Base-by-base conservation (phyloP, 2,329 filamentous ascomycete species). In the Daldinia sp. region DNA sequence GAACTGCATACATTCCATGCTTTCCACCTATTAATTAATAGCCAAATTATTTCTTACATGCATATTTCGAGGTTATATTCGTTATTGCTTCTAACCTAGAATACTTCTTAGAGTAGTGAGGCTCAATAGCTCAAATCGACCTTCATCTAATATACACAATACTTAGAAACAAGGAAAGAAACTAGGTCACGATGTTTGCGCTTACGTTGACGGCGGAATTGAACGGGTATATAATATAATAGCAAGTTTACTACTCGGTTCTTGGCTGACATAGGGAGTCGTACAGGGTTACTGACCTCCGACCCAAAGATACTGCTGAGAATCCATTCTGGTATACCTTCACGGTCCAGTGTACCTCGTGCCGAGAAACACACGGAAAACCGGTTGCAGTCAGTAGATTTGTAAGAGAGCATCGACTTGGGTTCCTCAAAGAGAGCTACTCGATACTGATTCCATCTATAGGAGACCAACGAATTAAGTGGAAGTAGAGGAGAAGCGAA, bases 261-360 rank as follows among this genome's bases (percentile, higher is more conserved):
- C 45, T 43, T 10, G 49, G 32, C 23, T 48, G 51, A 58, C 57
- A 43, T 53, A 29, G 29, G 8, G 27, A 35, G 57, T 41, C 27
- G 23, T 56, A 58, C 72, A 98, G 95, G 45, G 93, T 99, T 63
- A 97, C 93, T 63, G 91, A 95, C 73, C 87, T 99, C 70, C 89
- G 89, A 58, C 95, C 95, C 6, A 83, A 89, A 70, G 95, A 99
- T 77, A 93, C 89, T 5, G 82, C 89, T 71, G 91, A 92, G 15
- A 86, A 85, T 61, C 92, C 93, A 3, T 99, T 97, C 81, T 96
- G 90, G 85, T 99, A 97, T 81, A 97, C 92, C 51, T 98, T 99
- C 86, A 95, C 91, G 76, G 94, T 99, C 32, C 92, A 97, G 82
- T 99, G 95, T 80, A 97, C 93, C n/a, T 97, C 94, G 56, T 99